These are phyloP conservation scores for Fraxinus velutina DNA, from an alignment of 305 asterid genomes.

Conservation along the genomic window DNA sequence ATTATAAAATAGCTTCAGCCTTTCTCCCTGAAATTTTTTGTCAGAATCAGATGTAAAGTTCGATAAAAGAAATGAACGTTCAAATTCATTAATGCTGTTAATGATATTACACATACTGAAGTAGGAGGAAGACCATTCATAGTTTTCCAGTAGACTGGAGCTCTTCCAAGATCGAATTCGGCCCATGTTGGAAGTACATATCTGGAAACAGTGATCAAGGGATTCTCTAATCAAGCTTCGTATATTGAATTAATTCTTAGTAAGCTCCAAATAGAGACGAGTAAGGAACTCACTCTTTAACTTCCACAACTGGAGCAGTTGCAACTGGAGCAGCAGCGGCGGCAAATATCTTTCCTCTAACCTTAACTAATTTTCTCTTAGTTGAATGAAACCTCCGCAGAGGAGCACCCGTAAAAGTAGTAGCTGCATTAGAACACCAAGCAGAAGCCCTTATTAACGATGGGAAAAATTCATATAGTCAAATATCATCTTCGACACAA, in stretches of 20 bases:
- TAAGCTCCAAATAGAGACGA: not conserved
- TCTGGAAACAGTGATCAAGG: slow-evolving; percentile 23
- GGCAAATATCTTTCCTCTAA: slow-evolving; percentile 16
- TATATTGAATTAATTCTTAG: not conserved
- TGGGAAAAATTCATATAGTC: not conserved
- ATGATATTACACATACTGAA: slow-evolving; percentile 43
- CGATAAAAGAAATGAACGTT: not conserved
- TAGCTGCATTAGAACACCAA: slow-evolving; percentile 31
- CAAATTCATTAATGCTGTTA: not conserved
- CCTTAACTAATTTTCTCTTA: slow-evolving; percentile 28
- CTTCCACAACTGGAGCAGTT: slow-evolving; percentile 38
- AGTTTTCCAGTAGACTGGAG: slow-evolving; percentile 86
- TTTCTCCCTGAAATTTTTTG: slow-evolving; percentile 55
- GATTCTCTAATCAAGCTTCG: not conserved
- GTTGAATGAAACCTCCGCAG: slow-evolving; percentile 19
- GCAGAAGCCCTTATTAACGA: not conserved
- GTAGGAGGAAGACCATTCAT: slow-evolving; percentile 84
- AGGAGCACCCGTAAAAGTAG: slow-evolving; percentile 31
- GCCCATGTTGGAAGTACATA: slow-evolving; percentile 64
- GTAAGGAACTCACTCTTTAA: slow-evolving; percentile 43
- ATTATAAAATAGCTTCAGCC: slow-evolving; percentile 68
- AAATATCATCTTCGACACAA: not conserved
- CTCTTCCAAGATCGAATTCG: slow-evolving; percentile 61
- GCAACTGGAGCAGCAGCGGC: slow-evolving; percentile 41
- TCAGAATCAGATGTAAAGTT: not conserved